Conservation (phyloP, 2,329 filamentous ascomycete species). For the Colletotrichum cordylinicola region DNA sequence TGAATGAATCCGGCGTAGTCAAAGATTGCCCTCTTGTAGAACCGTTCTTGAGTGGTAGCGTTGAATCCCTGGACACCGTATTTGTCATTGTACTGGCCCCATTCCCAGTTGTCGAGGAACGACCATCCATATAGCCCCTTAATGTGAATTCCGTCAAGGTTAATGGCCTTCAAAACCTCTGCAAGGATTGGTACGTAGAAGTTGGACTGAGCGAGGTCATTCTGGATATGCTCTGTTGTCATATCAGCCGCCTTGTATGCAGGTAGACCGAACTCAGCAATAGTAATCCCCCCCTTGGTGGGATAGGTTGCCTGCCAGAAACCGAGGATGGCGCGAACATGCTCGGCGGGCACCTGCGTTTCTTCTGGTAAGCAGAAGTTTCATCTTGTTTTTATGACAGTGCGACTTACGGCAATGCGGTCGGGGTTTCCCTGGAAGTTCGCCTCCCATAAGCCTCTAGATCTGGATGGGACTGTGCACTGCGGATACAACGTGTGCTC, state of each 20-base stretch:
- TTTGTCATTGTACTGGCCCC: slow-evolving; percentile 39
- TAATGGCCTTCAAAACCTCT: slow-evolving; percentile 57
- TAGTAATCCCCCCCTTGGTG: slow-evolving; percentile 41
- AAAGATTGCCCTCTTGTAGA: slow-evolving; percentile 64
- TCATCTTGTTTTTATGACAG: neutral
- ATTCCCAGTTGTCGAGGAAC: slow-evolving; percentile 54
- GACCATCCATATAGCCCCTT: slow-evolving; percentile 60
- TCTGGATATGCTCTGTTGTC: slow-evolving; percentile 44
- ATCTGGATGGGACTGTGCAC: slow-evolving; percentile 38
- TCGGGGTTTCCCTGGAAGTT: slow-evolving; percentile 62
- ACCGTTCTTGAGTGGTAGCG: slow-evolving; percentile 53
- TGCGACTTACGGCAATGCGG: slow-evolving; percentile 24
- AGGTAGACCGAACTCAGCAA: slow-evolving; percentile 65
- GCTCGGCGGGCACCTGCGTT: slow-evolving; percentile 48
- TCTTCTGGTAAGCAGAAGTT: neutral
- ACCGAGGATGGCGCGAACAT: slow-evolving; percentile 58
- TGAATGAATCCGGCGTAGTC: slow-evolving; percentile 55
- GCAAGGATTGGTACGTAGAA: slow-evolving; percentile 61
- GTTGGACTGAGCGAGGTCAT: slow-evolving; percentile 51
- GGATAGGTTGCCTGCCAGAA: slow-evolving; percentile 64
- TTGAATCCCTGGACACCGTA: slow-evolving; percentile 65
- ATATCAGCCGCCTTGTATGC: slow-evolving; percentile 51
- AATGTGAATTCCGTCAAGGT: slow-evolving; percentile 60
- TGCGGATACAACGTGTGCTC: slow-evolving; percentile 39
- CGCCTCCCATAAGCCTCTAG: neutral